phyloP scores from a whole-genome alignment of 495 filamentous ascomycete species.

The Aspergillus panamensis region DNA sequence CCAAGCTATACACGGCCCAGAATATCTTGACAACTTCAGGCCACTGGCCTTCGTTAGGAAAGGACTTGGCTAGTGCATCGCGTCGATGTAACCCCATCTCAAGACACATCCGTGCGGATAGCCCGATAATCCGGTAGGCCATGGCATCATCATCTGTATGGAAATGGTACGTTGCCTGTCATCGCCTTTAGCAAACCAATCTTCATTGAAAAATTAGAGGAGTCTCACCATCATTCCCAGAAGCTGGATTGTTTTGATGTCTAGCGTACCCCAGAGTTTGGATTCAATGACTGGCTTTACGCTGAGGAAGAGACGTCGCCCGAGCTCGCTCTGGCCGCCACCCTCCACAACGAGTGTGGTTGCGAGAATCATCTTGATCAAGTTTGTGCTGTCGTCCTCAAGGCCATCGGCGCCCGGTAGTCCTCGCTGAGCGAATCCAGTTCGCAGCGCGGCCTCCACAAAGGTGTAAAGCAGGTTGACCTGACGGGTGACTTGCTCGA shows the following conservation, averaged over 20 bases:
- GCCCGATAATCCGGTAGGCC: slow-evolving; percentile 75
- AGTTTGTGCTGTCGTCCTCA: slow-evolving; percentile 62
- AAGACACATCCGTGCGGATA: slow-evolving; percentile 70
- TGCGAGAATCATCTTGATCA: slow-evolving; percentile 78
- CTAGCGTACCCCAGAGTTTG: slow-evolving; percentile 62
- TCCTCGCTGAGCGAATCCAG: slow-evolving; percentile 54
- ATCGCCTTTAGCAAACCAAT: not conserved
- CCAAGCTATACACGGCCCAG: slow-evolving; percentile 77
- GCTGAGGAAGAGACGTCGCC: slow-evolving; percentile 63
- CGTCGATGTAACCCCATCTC: slow-evolving; percentile 77
- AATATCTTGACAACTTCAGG: slow-evolving; percentile 62
- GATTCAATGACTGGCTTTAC: slow-evolving; percentile 66
- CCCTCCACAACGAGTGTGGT: slow-evolving; percentile 70
- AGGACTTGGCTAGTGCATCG: slow-evolving; percentile 64
- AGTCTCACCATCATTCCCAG: slow-evolving; percentile 62
- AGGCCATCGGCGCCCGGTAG: slow-evolving; percentile 59
- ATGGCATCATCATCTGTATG: slow-evolving; percentile 76
- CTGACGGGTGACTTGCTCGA: slow-evolving; percentile 61
- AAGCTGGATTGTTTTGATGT: slow-evolving; percentile 67
- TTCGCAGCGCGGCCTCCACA: slow-evolving; percentile 61
- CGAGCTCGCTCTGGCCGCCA: slow-evolving; percentile 70
- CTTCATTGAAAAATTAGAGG: slow-evolving; percentile 2
- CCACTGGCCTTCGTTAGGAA: slow-evolving; percentile 58
- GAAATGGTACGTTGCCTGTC: slow-evolving; percentile 78
- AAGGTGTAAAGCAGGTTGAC: slow-evolving; percentile 64